Conservation (phyloP, 2,329 filamentous ascomycete species). For the Cercospora sp. region DNA sequence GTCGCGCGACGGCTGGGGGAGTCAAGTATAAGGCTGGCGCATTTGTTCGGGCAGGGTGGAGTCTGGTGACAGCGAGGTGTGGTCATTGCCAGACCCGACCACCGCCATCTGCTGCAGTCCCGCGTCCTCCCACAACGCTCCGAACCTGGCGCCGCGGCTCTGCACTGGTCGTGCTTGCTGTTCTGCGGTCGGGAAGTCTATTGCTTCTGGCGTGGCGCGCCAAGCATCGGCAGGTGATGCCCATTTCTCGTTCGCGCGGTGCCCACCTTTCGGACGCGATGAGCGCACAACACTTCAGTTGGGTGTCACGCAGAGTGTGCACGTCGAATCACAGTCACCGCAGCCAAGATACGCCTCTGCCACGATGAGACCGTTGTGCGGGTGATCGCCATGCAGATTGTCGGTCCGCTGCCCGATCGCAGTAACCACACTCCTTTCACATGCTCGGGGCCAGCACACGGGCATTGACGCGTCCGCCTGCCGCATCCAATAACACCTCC, state of each 20-base stretch:
- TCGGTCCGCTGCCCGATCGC: background rate
- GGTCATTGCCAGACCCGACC: background rate
- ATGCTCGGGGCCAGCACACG: background rate
- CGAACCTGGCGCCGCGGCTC: background rate
- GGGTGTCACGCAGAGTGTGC: background rate
- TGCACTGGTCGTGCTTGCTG: background rate
- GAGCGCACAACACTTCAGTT: background rate
- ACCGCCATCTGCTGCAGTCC: background rate
- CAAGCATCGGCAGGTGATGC: slow-evolving; percentile 1
- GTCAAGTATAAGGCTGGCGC: background rate
- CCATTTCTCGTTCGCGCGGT: background rate
- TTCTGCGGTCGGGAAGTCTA: slow-evolving; percentile 2
- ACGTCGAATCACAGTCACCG: background rate
- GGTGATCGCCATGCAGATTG: background rate
- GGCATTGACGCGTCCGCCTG: background rate
- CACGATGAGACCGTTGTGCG: background rate
- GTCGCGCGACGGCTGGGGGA: background rate
- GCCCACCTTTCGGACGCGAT: background rate
- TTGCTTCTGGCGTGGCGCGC: background rate
- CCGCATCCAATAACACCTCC: background rate
- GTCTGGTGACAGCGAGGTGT: background rate
- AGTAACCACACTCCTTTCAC: slow-evolving; percentile 5
- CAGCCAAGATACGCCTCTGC: background rate
- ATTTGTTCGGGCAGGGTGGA: background rate
- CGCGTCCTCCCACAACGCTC: background rate